Conservation (phyloP, 306 rosid species). For the Glycine soja region DNA sequence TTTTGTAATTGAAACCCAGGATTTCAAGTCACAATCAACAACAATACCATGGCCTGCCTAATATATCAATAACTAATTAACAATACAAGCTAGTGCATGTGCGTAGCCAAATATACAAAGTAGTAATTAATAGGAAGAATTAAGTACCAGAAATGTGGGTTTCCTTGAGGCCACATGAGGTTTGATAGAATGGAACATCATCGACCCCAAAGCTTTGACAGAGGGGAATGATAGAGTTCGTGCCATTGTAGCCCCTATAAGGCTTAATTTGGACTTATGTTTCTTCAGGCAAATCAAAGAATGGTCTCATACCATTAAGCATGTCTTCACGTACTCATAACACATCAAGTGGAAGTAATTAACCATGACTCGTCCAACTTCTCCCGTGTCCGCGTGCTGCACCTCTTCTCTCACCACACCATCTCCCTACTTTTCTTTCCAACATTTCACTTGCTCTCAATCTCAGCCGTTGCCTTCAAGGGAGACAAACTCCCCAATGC, state of each 20-base stretch:
- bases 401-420: no score
- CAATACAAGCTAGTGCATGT: not conserved
- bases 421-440: no score
- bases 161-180: constrained; percentile 71
- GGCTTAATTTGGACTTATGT: constrained; percentile 55
- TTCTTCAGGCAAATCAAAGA: constrained; percentile 65
- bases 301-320: constrained; percentile 41
- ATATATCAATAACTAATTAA: not conserved
- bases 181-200: constrained; percentile 13
- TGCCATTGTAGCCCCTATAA: constrained; percentile 50
- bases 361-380: constrained; percentile 31
- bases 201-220: constrained; percentile 65
- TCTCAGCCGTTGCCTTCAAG: constrained; percentile 60
- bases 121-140: not conserved
- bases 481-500: no score
- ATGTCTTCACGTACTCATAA: constrained; percentile 40
- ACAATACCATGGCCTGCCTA: not conserved
- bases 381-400: no score
- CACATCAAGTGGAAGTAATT: constrained; percentile 35
- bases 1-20: not conserved
- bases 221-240: constrained; percentile 44
- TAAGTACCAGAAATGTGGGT: constrained; percentile 52
- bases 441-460: not conserved
- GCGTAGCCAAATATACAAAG: no score
- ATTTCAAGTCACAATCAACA: not conserved